Conservation (phyloP, 1,284 basidiomycete genomes). For the Malassezia psittaci region DNA sequence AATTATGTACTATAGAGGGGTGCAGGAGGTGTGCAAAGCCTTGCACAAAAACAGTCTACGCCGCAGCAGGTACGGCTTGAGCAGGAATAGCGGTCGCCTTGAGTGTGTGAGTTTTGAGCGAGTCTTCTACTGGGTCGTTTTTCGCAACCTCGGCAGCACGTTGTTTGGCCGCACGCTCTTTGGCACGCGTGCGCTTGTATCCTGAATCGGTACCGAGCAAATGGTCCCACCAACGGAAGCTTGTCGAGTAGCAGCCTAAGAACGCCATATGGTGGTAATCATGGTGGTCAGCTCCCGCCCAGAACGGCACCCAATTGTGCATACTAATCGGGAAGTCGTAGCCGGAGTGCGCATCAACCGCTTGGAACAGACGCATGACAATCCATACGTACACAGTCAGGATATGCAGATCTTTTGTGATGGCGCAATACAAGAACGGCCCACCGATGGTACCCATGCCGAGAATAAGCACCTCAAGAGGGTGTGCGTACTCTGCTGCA, state of each 20-base stretch:
- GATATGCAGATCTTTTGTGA: slow-evolving; percentile 59
- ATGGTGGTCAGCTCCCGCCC: slow-evolving; percentile 97
- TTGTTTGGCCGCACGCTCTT: slow-evolving; percentile 24
- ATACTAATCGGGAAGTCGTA: slow-evolving; percentile 71
- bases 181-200: slow-evolving; percentile 40
- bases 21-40: background rate
- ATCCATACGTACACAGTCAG: slow-evolving; percentile 91
- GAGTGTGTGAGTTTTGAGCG: background rate
- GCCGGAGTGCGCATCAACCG: slow-evolving; percentile 91
- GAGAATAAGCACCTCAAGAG: slow-evolving; percentile 83
- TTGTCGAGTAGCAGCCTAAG: slow-evolving; percentile 42
- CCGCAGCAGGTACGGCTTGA: background rate
- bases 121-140: background rate
- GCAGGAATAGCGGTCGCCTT: background rate
- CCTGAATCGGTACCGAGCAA: slow-evolving; percentile 41
- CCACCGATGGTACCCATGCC: slow-evolving; percentile 74
- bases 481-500: slow-evolving; percentile 94
- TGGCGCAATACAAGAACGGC: slow-evolving; percentile 72
- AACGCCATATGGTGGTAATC: slow-evolving; percentile 51
- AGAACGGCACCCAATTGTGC: slow-evolving; percentile 86
- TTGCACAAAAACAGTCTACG: background rate
- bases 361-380: slow-evolving; percentile 85
- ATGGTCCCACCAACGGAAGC: slow-evolving; percentile 46
- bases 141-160: background rate
- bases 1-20: background rate